These are phyloP conservation scores for Leishmania gerbilli DNA, from an alignment of 208 protist species.

Conservation along the genomic window DNA sequence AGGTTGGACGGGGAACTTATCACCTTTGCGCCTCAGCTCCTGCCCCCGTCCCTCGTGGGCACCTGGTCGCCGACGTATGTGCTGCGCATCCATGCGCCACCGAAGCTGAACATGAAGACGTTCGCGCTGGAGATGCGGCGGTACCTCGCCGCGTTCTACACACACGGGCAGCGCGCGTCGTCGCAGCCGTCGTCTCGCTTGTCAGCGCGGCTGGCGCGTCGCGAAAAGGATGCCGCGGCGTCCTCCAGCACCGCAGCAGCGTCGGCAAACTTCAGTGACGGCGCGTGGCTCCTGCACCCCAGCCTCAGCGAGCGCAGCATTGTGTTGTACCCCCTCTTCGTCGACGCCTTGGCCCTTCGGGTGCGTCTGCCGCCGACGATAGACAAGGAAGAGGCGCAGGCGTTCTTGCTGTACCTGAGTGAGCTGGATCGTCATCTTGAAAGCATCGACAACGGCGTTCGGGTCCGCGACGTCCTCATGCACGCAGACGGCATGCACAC, in stretches of 20 bases:
- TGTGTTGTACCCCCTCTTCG: conserved; percentile 81
- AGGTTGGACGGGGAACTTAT: conserved; percentile 65
- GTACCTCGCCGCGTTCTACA: conserved; percentile 45
- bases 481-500: conserved; percentile 76
- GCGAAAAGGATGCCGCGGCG: neutral
- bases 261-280: conserved; percentile 11
- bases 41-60: conserved; percentile 54
- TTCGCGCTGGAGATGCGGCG: conserved; percentile 26
- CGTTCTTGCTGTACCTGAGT: conserved; percentile 39
- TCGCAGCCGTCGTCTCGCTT: neutral
- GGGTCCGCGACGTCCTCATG: conserved; percentile 60
- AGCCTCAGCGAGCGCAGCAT: conserved; percentile 33
- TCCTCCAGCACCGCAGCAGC: neutral
- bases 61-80: conserved; percentile 79
- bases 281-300: conserved; percentile 24
- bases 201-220: neutral
- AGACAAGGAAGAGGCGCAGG: conserved; percentile 36
- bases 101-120: conserved; percentile 15
- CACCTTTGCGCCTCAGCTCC: conserved; percentile 51
- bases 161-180: conserved; percentile 15
- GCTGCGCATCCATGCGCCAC: conserved; percentile 36
- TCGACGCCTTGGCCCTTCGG: conserved; percentile 75
- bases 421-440: conserved; percentile 25
- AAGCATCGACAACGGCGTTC: conserved; percentile 32
- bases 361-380: conserved; percentile 71